These are phyloP conservation scores for Mollisiaceae sp. DNA, from an alignment of 2,329 filamentous ascomycete species.

Conservation along the genomic window DNA sequence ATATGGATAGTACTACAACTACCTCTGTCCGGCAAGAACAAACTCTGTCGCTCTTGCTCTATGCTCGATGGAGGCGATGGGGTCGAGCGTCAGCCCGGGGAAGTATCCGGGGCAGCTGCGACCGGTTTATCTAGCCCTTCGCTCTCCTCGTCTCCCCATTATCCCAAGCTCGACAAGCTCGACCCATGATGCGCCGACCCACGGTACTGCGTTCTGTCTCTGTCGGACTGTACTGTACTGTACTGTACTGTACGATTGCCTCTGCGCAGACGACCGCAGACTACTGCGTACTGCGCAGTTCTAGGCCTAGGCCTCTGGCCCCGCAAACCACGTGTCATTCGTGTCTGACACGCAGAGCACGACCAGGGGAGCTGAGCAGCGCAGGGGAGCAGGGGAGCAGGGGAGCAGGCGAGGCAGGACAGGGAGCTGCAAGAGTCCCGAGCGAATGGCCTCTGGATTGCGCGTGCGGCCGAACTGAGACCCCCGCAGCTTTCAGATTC, in stretches of 20 bases:
- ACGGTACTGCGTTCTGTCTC: background rate
- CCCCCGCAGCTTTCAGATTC: background rate
- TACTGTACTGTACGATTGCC: background rate
- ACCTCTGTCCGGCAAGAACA: background rate
- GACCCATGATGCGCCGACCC: background rate
- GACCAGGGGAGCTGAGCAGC: background rate
- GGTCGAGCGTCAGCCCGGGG: constrained; percentile 6
- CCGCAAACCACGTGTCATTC: constrained; percentile 12
- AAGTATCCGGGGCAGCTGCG: background rate
- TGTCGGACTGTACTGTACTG: background rate
- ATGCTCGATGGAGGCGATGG: background rate
- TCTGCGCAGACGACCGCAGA: background rate
- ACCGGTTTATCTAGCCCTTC: background rate
- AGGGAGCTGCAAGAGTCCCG: background rate
- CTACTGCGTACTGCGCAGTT: no score
- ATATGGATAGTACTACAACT: constrained; percentile 10
- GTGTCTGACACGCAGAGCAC: constrained; percentile 7
- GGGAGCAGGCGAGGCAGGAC: no score
- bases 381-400: background rate
- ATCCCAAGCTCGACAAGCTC: background rate
- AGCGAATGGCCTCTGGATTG: constrained; percentile 5
- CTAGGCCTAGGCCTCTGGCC: no score
- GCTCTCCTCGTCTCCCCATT: no score
- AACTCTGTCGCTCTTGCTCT: constrained; percentile 1
- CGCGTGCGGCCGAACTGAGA: constrained; percentile 3